Conservation (phyloP, 2,329 filamentous ascomycete genomes). For the Lecanosticta acicola region DNA sequence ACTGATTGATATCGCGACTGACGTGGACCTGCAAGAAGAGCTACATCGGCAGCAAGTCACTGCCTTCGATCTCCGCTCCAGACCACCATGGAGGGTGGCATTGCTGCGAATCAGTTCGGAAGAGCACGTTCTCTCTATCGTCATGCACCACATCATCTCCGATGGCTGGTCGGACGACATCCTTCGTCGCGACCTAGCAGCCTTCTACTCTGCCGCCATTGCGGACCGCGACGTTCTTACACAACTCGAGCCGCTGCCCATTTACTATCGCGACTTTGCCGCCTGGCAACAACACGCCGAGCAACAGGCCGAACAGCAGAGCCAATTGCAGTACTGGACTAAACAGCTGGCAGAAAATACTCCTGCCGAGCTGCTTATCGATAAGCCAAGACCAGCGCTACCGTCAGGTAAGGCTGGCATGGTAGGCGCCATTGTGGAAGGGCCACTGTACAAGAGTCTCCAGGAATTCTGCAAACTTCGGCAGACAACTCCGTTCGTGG, state of each 20-base stretch:
- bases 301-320: not conserved
- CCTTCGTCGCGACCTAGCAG: constrained; percentile 2
- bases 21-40: not conserved
- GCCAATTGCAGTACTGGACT: constrained; percentile 7
- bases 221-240: not conserved
- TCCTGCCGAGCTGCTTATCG: constrained; percentile 5
- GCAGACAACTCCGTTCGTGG: constrained; percentile 4
- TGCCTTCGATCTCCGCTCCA: constrained; percentile 6
- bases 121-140: constrained; percentile 8
- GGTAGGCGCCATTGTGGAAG: constrained; percentile 1
- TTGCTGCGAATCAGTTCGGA: constrained; percentile 2
- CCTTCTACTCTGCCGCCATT: constrained; percentile 3
- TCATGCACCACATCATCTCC: constrained; percentile 10
- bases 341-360: constrained; percentile 2
- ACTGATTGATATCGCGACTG: not conserved
- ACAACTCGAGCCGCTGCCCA: constrained; percentile 3
- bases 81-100: constrained; percentile 3
- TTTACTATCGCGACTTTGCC: constrained; percentile 7
- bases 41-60: constrained; percentile 1
- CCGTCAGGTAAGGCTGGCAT: constrained; percentile 2
- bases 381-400: constrained; percentile 3
- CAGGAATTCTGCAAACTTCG: constrained; percentile 1
- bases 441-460: not conserved
- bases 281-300: not conserved
- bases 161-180: constrained; percentile 9